Evolutionary conservation across 805 yeast species (phyloP).

Genomic region (Candida railenensis): DNA sequence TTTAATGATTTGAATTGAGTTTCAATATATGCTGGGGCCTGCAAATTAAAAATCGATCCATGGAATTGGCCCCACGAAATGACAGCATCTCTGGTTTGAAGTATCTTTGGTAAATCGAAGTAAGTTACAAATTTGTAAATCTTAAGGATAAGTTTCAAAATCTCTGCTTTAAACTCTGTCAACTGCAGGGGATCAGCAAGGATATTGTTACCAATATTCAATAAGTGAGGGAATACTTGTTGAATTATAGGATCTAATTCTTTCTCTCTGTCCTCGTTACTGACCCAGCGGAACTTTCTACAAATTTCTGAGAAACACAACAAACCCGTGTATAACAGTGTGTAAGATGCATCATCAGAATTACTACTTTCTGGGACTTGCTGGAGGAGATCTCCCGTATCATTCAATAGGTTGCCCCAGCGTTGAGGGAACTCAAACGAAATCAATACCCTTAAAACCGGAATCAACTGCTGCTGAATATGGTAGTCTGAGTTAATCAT

Average conservation of each 20-base stretch:
- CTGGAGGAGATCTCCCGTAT: slow-evolving; percentile 32
- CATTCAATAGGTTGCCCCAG: slow-evolving; percentile 36
- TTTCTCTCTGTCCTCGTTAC: slow-evolving; percentile 43
- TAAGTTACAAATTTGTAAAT: slow-evolving; percentile 74
- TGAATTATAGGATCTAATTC: slow-evolving; percentile 46
- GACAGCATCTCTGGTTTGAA: slow-evolving; percentile 51
- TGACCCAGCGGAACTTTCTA: slow-evolving; percentile 69
- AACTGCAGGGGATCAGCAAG: slow-evolving; percentile 21
- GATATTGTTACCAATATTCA: slow-evolving; percentile 61
- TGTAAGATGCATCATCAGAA: slow-evolving; percentile 24
- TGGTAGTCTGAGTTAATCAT: slow-evolving; percentile 41
- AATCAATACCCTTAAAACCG: slow-evolving; percentile 33
- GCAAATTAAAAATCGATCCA: slow-evolving; percentile 60
- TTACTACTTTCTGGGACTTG: slow-evolving; percentile 39
- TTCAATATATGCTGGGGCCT: slow-evolving; percentile 54
- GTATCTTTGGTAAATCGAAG: slow-evolving; percentile 64
- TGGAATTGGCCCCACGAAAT: slow-evolving; percentile 77
- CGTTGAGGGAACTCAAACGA: slow-evolving; percentile 30
- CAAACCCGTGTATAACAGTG: slow-evolving; percentile 58
- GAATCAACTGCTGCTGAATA: slow-evolving; percentile 39
- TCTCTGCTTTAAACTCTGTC: slow-evolving; percentile 55
- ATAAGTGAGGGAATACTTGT: slow-evolving; percentile 62
- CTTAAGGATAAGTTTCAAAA: slow-evolving; percentile 72
- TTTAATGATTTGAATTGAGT: slow-evolving; percentile 43
- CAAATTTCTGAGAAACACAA: slow-evolving; percentile 68